A percentile compares a stretch with the other conserved stretches of the same genome.
These are phyloP conservation scores for Kurtzmaniella fragi DNA, from an alignment of 805 yeast species.

Conservation along the genomic window DNA sequence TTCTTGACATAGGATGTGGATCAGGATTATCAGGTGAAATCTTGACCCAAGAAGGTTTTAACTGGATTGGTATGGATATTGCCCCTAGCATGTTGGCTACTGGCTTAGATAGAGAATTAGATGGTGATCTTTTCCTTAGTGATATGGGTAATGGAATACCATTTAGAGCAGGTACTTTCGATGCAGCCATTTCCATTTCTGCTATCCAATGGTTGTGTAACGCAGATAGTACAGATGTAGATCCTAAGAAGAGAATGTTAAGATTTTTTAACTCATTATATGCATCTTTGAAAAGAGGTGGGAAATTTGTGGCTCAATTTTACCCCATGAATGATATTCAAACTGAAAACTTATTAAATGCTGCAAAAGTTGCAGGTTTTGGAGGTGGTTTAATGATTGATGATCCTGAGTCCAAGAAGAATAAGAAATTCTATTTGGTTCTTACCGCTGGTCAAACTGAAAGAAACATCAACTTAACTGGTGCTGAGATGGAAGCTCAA, in stretches of 20 bases:
- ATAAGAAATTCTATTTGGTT: constrained; percentile 86
- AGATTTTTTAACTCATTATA: constrained; percentile 85
- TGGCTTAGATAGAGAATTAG: constrained; percentile 86
- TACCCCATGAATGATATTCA: constrained; percentile 91
- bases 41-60: constrained; percentile 85
- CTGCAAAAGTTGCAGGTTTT: constrained; percentile 93
- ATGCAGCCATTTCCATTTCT: constrained; percentile 91
- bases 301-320: constrained; percentile 95
- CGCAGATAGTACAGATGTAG: constrained; percentile 78
- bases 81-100: constrained; percentile 95
- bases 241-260: constrained; percentile 77
- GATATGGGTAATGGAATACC: constrained; percentile 96
- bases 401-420: constrained; percentile 87
- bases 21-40: constrained; percentile 96
- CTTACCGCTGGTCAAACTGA: constrained; percentile 82
- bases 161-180: constrained; percentile 93
- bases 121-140: constrained; percentile 85
- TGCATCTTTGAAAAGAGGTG: constrained; percentile 85
- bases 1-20: constrained; percentile 95
- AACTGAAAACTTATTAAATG: constrained; percentile 65
- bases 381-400: constrained; percentile 94
- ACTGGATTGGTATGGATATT: constrained; percentile 96
- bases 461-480: constrained; percentile 67
- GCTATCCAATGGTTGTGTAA: constrained; percentile 98
- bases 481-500: constrained; percentile 76